Percentiles rank a stretch among this genome's conserved stretches.
Conservation (phyloP, 2,329 filamentous ascomycete genomes). For the Fusarium avenaceum region DNA sequence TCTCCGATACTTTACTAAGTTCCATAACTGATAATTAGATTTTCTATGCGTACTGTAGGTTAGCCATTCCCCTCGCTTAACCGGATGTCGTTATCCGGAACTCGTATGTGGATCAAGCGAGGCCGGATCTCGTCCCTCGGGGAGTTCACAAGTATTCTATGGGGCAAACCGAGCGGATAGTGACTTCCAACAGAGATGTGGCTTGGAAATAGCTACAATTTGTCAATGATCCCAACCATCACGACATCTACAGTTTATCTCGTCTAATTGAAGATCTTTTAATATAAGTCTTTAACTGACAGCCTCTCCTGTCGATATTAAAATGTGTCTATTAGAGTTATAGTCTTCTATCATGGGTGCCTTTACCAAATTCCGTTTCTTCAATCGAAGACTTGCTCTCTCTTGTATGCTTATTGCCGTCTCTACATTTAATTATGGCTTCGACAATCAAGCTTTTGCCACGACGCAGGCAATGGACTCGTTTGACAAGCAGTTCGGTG, state of each 20-base stretch:
- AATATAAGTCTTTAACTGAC: background rate
- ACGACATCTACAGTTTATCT: conserved; percentile 24
- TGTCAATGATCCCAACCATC: conserved; percentile 38
- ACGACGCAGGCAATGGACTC: conserved; percentile 55
- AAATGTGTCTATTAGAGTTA: too few relatives aligned
- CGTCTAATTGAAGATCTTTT: too few relatives aligned
- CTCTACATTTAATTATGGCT: conserved; percentile 57
- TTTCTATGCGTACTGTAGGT: too few relatives aligned
- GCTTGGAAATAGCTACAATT: background rate
- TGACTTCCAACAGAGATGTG: background rate
- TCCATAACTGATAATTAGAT: too few relatives aligned
- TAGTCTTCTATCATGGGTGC: conserved; percentile 25
- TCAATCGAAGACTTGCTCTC: conserved; percentile 40
- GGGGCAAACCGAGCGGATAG: background rate
- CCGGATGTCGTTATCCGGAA: conserved; percentile 15
- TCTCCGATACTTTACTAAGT: too few relatives aligned
- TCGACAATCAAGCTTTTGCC: conserved; percentile 56
- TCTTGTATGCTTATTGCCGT: conserved; percentile 52
- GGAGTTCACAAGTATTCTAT: background rate
- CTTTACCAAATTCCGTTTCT: conserved; percentile 44
- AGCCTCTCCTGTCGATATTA: too few relatives aligned
- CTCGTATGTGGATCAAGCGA: background rate
- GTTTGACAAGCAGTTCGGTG: conserved; percentile 54
- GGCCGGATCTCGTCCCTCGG: conserved; percentile 10
- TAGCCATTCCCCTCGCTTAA: too few relatives aligned